Base-by-base conservation (phyloP, 148 eudicot species). In the Fagopyrum esculentum region DNA sequence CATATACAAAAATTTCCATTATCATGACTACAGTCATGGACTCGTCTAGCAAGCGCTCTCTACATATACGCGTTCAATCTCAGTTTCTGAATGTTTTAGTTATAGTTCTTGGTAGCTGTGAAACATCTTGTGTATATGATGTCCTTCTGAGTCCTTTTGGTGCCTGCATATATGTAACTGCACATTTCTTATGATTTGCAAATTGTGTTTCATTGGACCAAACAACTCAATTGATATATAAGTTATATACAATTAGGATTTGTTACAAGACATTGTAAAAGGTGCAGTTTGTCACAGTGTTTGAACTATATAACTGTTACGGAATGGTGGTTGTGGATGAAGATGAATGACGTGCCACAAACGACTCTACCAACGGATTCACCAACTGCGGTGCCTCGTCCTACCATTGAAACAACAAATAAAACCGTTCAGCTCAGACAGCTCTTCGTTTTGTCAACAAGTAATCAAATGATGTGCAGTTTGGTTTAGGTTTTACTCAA, bases 361-460 rank as follows among this genome's bases (percentile, higher is more conserved):
- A 93, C 59, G 93, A 85, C 80, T 85, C 85, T 22, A 90, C 85
- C 72, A 93, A 77, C 45, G 92, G 96, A 81, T 93, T 91, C 73
- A 93, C 93, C 71, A 93, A 85, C 80, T 93, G 86, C 71, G 98
- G 96, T 68, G 98, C 98, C 78, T 93, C 98, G 69, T 93, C 98
- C 98, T 90, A 81, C 87, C 78, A 66, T 66, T 26, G 17, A 9
- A 45, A 57, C 44, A 72, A 52, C 45, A 48, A 48, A 46, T 29
- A 71, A 17, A 47, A 16, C 4, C 3, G 12, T 12, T 69, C 45
- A 69, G 26, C 26, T 22, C 26, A 22, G 26, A 22, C 26, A 22
- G 45, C 0, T 30, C 48, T 30, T 69, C 7, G 2, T 12, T 40
- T 43, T 46, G 11, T 70, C 73, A 8, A 40, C 47, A 6, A 44